A percentile compares a stretch with the other conserved stretches of the same genome.
These are phyloP conservation scores for Trichoderma arundinaceum DNA, from an alignment of 2,329 filamentous ascomycete species.

Conservation along the genomic window DNA sequence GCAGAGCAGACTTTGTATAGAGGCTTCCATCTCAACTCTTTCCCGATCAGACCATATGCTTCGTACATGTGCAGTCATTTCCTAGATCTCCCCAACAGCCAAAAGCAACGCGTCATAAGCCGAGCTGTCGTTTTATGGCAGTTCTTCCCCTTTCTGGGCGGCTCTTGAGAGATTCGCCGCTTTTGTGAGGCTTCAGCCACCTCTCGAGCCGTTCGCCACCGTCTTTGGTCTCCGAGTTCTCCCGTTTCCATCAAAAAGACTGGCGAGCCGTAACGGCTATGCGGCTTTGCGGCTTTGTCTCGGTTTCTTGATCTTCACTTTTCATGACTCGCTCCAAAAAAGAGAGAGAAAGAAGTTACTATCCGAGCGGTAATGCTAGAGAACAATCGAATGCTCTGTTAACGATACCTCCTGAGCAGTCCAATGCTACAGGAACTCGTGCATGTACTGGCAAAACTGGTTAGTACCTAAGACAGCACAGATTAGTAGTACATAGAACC, in stretches of 20 bases:
- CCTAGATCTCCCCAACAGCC: neutral
- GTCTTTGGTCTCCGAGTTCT: slow-evolving; percentile 16
- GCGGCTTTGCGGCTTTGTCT: neutral
- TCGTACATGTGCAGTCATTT: neutral
- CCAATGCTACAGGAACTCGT: neutral
- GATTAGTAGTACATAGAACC: neutral
- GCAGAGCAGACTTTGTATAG: neutral
- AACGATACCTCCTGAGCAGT: too few species aligned
- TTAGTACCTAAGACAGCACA: too few species aligned
- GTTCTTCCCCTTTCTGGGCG: neutral
- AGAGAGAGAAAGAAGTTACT: neutral
- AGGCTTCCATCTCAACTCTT: neutral
- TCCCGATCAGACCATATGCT: neutral
- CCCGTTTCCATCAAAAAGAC: slow-evolving; percentile 6
- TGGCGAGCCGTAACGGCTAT: neutral
- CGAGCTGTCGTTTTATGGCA: neutral
- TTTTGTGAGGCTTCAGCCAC: slow-evolving; percentile 18
- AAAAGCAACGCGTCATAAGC: neutral
- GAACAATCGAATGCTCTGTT: neutral
- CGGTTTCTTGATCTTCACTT: neutral
- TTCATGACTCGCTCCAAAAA: neutral
- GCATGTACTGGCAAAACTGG: neutral
- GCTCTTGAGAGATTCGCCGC: slow-evolving; percentile 2
- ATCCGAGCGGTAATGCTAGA: neutral
- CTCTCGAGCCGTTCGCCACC: neutral